Base-by-base conservation (phyloP, 2,329 filamentous ascomycete species). In the Ustulina deusta region DNA sequence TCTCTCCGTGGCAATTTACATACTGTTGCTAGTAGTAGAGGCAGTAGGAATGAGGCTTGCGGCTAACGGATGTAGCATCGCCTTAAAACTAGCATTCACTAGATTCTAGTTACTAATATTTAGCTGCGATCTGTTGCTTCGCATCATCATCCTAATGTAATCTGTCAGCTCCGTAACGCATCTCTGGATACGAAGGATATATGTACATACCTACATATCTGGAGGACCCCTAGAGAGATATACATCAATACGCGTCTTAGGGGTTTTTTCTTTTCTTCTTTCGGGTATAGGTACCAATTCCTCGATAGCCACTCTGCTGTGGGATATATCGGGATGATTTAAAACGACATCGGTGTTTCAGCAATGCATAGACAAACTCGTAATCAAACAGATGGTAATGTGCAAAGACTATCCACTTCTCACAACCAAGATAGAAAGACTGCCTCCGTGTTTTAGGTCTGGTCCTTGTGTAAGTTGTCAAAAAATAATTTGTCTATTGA, bases 401-500 rank as follows among this genome's bases (percentile, higher is more conserved):
- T 32, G 11, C 17, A 17, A 29, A 29, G 20, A 38, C 11, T n/a
- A 25, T 42, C 22, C 48, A 55, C 29, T 27, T 44, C 22, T n/a
- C 7, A 36, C 22, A 38, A 2, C 3, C 7, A 49, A 20, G 10
- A 5, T 11, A 17, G 10, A 36, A 27, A 22, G 13, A 4, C 3
- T 34, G 6, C 5, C 9, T 7, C 4, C 7, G 7, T 4, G 13
- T 46, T 25, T 4, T 2, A 38, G 27, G 22, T 34, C n/a, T 62
- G 25, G 25, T 46, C 34, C 17, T n/a, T 29, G 40, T 5, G 3
- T 36, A 25, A 58, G 22, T 49, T 56, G n/a, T 38, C 1, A 42
- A 52, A 54, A 4, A 61, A 54, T 29, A 67, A 44, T n/a, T 32
- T 13, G 56, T 69, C 67, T 69, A 69, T 63, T 59, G 44, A 36